Evolutionary conservation across 306 rosid genomes (phyloP), one percentile per base, ranked within the genome.

Genomic region (Malus fusca): DNA sequence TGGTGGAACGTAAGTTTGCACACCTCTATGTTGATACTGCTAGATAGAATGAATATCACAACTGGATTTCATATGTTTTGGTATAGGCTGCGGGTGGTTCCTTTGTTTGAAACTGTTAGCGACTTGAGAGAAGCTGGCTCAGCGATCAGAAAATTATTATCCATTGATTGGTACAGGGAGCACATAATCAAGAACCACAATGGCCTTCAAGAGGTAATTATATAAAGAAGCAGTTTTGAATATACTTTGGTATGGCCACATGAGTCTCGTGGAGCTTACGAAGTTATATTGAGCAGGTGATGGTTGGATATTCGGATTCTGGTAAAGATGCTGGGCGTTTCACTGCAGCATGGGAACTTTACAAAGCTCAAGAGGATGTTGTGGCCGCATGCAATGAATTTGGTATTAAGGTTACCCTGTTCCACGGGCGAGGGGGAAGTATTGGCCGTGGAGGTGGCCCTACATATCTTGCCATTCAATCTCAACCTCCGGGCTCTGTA

Each of bases 361-460:
- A 88, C 87, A 91, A 91, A 87, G 98, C 97, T 81, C 98, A 94
- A 78, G 98, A 94, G 82, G 98, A 94, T 86, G 98, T 94, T 74
- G 93, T 87, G 77, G 90, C 97, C 75, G 94, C 94, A 53, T 94
- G 97, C 85, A 91, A 85, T 75, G 98, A 94, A 63, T 94, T 82
- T 72, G 94, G 88, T 62, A 91, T 94, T 62, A 94, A 91, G 85
- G 86, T 94, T 80, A 94, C 97, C 48, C 84, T 94, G 71, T 91
- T 93, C 76, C 98, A 94, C 69, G 97, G 98, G 74, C 97, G 97
- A 75, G 98, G 98, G 43, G 97, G 98, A 37, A 93, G 98, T 79
- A 85, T 93, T 52, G 98, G 97, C 65, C 98, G 98, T 68, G 98
- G 98, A 74, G 98, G 98, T 69, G 98, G 98, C 72, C 98, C 98